Percentiles rank a stretch among this genome's conserved stretches.
phyloP scores from a whole-genome alignment of 2,329 filamentous ascomycete genomes.

The Phyllosticta citribraziliensis region DNA sequence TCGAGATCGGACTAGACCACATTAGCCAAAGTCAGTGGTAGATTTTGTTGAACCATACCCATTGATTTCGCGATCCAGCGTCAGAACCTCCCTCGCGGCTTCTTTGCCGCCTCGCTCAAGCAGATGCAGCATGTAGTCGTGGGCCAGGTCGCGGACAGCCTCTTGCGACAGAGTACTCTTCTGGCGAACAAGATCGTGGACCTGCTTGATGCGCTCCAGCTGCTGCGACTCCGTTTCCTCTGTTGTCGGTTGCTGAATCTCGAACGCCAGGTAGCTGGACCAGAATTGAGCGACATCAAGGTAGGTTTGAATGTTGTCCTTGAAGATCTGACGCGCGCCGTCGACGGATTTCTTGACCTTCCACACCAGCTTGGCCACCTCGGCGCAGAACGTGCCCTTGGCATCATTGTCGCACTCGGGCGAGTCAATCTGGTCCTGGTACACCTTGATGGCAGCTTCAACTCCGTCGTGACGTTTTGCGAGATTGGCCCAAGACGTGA shows the following conservation, averaged over 20 bases:
- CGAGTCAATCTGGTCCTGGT: constrained; percentile 70
- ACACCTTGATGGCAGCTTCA: constrained; percentile 73
- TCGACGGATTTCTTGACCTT: constrained; percentile 72
- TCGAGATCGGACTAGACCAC: background rate
- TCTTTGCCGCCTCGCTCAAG: constrained; percentile 73
- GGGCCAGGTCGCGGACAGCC: constrained; percentile 64
- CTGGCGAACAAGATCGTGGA: constrained; percentile 64
- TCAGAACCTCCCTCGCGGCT: constrained; percentile 76
- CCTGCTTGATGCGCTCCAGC: constrained; percentile 65
- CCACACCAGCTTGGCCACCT: constrained; percentile 82
- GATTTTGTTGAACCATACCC: constrained; percentile 41
- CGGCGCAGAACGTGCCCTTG: constrained; percentile 77
- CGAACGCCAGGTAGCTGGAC: constrained; percentile 80
- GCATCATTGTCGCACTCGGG: constrained; percentile 63
- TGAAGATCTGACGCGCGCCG: constrained; percentile 74
- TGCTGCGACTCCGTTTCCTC: constrained; percentile 54
- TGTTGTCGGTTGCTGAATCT: constrained; percentile 70
- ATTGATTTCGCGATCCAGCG: constrained; percentile 76
- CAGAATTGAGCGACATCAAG: constrained; percentile 81
- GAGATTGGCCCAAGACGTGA: constrained; percentile 78
- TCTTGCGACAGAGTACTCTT: constrained; percentile 60
- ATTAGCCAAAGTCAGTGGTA: background rate
- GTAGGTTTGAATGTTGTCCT: constrained; percentile 74
- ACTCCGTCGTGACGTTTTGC: constrained; percentile 74
- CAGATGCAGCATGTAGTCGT: constrained; percentile 73